Base-by-base conservation (phyloP, 441 rosid genomes). In the Populus trichocarpa region DNA sequence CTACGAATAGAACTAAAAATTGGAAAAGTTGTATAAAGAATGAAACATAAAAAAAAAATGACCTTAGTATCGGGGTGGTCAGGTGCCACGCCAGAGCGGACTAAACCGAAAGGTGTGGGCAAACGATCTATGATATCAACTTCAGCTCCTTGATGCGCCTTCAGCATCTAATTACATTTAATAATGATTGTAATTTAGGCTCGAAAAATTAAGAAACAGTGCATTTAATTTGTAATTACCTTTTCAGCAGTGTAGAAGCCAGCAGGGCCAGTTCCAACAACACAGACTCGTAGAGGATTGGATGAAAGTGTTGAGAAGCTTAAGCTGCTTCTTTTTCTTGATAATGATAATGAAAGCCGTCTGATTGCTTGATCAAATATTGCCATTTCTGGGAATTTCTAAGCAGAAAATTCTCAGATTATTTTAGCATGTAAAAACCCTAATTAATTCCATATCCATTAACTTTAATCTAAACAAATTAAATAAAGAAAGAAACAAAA, bases 31-130 rank as follows among this genome's bases (percentile, higher is more conserved):
- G 4, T 5, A 6, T 0, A 12, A 20, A 0, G 46, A 59, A 46
- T 6, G 63, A 10, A 70, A 42, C 13, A 66, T 0, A 6, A 18
- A 28, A 25, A 23, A 32, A 25, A 64, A 18, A 28, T 28, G 2
- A 92, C 98, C 97, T 94, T 94, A 5, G 99, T 96, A 76, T 94
- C 98, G 1, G 96, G 96, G 80, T 96, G 99, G 85, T 96, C 99
- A 57, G 97, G 98, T 1, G 99, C 99, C 16, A 94, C 98, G 8
- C 98, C 98, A 0, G 97, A 91, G 28, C 97, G 92, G 13, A 96
- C 99, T 74, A 96, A 91, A 26, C 99, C 98, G 57, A 87, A 96
- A 3, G 98, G 99, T 16, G 93, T 92, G 0, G 98, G 98, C 80
- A 96, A 89, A 25, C 98, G 92, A 84, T 96, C 99, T 35, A 96